These are phyloP conservation scores for Bipolaris oryzae DNA, from an alignment of 2,329 filamentous ascomycete genomes.

Conservation along the genomic window DNA sequence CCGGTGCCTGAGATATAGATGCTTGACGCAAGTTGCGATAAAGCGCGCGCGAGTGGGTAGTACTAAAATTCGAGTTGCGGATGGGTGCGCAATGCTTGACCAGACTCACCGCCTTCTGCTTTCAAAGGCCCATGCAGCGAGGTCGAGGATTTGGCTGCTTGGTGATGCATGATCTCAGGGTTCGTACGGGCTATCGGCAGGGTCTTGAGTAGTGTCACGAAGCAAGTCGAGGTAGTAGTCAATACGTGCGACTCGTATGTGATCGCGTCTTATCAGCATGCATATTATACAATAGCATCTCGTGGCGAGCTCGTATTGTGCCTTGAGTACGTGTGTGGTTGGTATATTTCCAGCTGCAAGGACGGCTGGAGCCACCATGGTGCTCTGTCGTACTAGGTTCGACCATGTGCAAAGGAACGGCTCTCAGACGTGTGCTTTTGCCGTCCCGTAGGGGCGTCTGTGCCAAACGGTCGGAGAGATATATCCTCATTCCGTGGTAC, in stretches of 20 bases:
- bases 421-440: conserved; percentile 25
- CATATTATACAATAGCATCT: conserved; percentile 39
- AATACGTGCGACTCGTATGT: conserved; percentile 36
- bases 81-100: not conserved
- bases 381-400: conserved; percentile 25
- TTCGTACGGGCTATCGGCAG: conserved; percentile 11
- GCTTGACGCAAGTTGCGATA: conserved; percentile 5
- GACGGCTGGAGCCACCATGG: conserved; percentile 18
- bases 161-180: conserved; percentile 15
- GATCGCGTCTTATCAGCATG: conserved; percentile 37
- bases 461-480: conserved; percentile 24
- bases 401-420: conserved; percentile 7
- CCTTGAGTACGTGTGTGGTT: conserved; percentile 11
- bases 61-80: not conserved
- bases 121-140: conserved; percentile 20
- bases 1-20: conserved; percentile 13
- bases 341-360: conserved; percentile 10
- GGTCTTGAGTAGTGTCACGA: conserved; percentile 30
- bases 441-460: conserved; percentile 24
- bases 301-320: conserved; percentile 19
- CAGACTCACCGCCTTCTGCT: conserved; percentile 21
- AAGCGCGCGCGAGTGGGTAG: not conserved
- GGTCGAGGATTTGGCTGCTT: conserved; percentile 14
- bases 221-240: conserved; percentile 13
- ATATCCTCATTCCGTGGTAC: conserved; percentile 7